Evolutionary conservation across 352 stramenopile species (phyloP).

Genomic region (Salisapilia sapeloensis): DNA sequence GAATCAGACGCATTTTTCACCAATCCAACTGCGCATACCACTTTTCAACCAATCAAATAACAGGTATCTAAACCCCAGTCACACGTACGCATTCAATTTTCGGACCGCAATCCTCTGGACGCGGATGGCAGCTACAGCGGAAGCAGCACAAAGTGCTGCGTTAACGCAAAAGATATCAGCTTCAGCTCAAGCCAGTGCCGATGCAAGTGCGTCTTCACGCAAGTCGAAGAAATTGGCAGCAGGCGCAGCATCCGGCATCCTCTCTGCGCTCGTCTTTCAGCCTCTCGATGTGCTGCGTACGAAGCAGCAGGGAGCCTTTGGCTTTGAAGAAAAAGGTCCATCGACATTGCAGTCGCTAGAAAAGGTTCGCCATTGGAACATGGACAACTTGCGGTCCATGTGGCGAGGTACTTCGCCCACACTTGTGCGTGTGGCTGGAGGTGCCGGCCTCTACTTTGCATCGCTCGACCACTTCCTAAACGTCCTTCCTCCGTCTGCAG

Average conservation of each 20-base stretch:
- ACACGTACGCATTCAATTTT: too few species aligned
- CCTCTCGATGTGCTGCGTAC: slow-evolving; percentile 73
- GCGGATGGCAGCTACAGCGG: too few species aligned
- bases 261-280: slow-evolving; percentile 73
- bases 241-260: slow-evolving; percentile 53
- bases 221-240: slow-evolving; percentile 62
- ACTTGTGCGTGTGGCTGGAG: slow-evolving; percentile 60
- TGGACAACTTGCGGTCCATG: slow-evolving; percentile 46
- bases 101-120: too few species aligned
- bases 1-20: too few species aligned
- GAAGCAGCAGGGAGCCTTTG: slow-evolving; percentile 70
- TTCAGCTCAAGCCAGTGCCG: too few species aligned
- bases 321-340: too few species aligned
- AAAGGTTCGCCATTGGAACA: background rate
- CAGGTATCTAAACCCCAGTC: too few species aligned
- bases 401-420: slow-evolving; percentile 73
- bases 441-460: slow-evolving; percentile 72
- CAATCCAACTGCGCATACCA: too few species aligned
- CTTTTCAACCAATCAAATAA: too few species aligned
- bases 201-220: slow-evolving; percentile 2
- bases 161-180: too few species aligned
- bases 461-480: slow-evolving; percentile 55
- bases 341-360: background rate
- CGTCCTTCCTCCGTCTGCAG: slow-evolving; percentile 22
- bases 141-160: too few species aligned